Base-by-base conservation (phyloP, 2,329 filamentous ascomycete genomes). In the Paecilomyces niveus region DNA sequence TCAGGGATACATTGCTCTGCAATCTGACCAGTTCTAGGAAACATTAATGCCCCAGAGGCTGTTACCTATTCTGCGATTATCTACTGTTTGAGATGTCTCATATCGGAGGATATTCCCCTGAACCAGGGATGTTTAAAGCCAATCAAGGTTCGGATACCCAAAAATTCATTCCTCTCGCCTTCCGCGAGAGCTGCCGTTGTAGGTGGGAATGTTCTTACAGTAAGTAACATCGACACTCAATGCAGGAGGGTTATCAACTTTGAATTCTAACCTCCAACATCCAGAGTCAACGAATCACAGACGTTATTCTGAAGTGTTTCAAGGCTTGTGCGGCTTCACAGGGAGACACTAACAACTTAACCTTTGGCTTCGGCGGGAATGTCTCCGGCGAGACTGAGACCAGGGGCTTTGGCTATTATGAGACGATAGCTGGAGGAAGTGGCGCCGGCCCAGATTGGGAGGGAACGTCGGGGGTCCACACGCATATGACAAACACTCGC, bases 401-500 rank as follows among this genome's bases (percentile, higher is more conserved):
- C 33, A 78, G 83, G 8, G 89, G 89, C 0, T 92, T 92, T 68
- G 89, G 89, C 10, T 92, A 92, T 75, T 90, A 91, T 71, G 90
- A 94, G 73, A 93, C 89, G 5, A 92, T 94, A 62, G 87, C 88
- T 0, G 89, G 90, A 45, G 90, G 90, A 0, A 85, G 82, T 45
- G 89, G 89, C 29, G 90, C 89, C 0, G 89, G 89, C 0, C 82
- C 86, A 0, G 79, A 80, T 13, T 92, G 89, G 89, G 79, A 88
- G 60, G 89, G 89, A 39, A 87, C 88, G 10, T 85, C 80, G 56
- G 89, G 88, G 15, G 88, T 92, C n/a, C 89, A 93, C 70, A 88
- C 85, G 1, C 89, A 93, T 74, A 92, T 92, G 88, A 93, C 90
- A 6, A 94, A 94, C 71, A 93, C 89, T 2, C 83, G 89, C 13